phyloP scores from a whole-genome alignment of 2,329 filamentous ascomycete genomes.

The Aspergillus sclerotialis region DNA sequence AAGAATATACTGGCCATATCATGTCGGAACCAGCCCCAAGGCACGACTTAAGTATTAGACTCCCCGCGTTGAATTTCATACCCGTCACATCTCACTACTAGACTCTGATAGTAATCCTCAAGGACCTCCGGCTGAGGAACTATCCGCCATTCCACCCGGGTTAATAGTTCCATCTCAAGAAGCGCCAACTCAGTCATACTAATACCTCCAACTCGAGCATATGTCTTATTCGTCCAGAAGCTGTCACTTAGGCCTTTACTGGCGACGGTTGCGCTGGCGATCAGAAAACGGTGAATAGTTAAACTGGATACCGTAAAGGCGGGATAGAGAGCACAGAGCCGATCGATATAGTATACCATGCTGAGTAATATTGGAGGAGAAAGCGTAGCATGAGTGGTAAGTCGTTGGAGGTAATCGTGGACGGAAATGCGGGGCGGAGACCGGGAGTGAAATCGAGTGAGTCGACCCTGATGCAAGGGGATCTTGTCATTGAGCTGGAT shows the following conservation, averaged over 20 bases:
- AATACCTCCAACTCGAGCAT: constrained; percentile 88
- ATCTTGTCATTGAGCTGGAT: constrained; percentile 88
- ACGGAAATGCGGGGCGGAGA: constrained; percentile 89
- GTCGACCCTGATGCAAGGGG: constrained; percentile 73
- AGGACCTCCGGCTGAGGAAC: constrained; percentile 91
- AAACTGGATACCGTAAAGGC: constrained; percentile 95
- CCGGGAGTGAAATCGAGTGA: constrained; percentile 92
- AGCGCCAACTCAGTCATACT: constrained; percentile 83
- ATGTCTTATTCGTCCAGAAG: constrained; percentile 98
- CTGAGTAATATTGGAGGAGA: constrained; percentile 90
- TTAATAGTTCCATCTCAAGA: constrained; percentile 87
- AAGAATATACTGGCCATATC: not conserved
- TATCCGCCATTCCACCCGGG: constrained; percentile 91
- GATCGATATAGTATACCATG: constrained; percentile 99
- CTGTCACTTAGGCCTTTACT: constrained; percentile 93
- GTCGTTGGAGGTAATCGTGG: constrained; percentile 81
- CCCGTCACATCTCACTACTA: constrained; percentile 63
- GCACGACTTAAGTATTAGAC: too few relatives aligned
- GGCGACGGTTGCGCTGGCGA: constrained; percentile 89
- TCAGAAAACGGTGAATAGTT: constrained; percentile 94
- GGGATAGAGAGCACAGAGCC: constrained; percentile 82
- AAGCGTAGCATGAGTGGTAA: constrained; percentile 89
- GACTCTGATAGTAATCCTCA: constrained; percentile 83
- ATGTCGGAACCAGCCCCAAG: too few relatives aligned
- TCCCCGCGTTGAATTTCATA: constrained; percentile 45